phyloP scores from a whole-genome alignment of 495 filamentous ascomycete species.

The Tuber melanosporum region DNA sequence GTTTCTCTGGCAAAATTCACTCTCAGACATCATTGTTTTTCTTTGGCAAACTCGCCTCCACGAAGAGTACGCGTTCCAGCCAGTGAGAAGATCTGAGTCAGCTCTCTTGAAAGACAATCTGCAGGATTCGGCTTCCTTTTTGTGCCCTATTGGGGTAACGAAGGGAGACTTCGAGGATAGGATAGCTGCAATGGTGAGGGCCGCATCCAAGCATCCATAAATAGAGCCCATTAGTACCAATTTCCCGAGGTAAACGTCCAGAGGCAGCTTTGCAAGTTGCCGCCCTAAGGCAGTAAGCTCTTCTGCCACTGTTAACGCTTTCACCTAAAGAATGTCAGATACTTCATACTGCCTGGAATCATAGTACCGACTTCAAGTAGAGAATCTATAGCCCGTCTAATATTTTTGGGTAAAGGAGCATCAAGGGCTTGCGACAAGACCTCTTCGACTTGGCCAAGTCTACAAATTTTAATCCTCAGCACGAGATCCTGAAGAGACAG shows the following conservation, averaged over 20 bases:
- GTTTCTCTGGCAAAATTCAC: constrained; percentile 84
- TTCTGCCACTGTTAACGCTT: constrained; percentile 72
- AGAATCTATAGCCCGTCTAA: constrained; percentile 82
- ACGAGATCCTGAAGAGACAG: constrained; percentile 89
- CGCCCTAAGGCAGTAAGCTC: constrained; percentile 78
- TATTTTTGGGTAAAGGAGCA: constrained; percentile 81
- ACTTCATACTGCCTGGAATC: neutral
- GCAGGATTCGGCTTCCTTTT: constrained; percentile 69
- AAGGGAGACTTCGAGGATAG: constrained; percentile 94
- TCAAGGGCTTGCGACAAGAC: constrained; percentile 86
- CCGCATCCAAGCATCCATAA: constrained; percentile 84
- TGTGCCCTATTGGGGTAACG: constrained; percentile 71
- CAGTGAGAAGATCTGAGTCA: constrained; percentile 83
- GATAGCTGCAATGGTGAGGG: constrained; percentile 83
- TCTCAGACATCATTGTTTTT: constrained; percentile 61
- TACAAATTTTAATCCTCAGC: constrained; percentile 95
- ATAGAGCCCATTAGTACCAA: constrained; percentile 74
- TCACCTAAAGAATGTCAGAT: constrained; percentile 38
- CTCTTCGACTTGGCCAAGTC: constrained; percentile 81
- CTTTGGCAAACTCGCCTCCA: constrained; percentile 73
- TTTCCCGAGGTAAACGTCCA: constrained; percentile 93
- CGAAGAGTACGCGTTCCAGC: constrained; percentile 83
- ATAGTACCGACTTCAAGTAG: constrained; percentile 64
- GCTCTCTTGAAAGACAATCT: constrained; percentile 69
- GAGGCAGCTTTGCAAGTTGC: constrained; percentile 77